Base-by-base conservation (phyloP, 2,329 filamentous ascomycete genomes). In the Stachybotrys chartarum region DNA sequence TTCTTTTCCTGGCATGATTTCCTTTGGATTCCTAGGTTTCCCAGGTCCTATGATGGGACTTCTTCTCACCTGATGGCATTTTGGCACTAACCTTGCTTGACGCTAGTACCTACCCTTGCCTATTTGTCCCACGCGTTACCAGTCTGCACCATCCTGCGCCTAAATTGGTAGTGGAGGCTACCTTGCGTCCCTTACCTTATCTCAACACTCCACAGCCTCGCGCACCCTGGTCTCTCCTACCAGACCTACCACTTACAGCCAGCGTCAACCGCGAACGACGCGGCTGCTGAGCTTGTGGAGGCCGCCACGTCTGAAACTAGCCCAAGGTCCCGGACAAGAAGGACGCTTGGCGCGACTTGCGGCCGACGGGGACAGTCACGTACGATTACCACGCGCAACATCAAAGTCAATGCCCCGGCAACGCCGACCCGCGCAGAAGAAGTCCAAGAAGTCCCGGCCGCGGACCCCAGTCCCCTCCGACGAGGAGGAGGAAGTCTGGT, bases 401-500 rank as follows among this genome's bases (percentile, higher is more conserved):
- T 42, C 56, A 58, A 61, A 60, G 63, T 66, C 63, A 68, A 72
- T 72, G 70, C 66, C 67, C 58, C 63, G 56, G 59, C 56, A 54
- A 65, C 67, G 68, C 54, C 62, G 60, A 56, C 59, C 53, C 55
- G 53, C 51, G 46, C 58, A 52, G 56, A 57, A 58, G 32, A 55
- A 48, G 54, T 58, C 63, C 30, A 64, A 57, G 56, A 64, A 57
- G 56, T 57, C 57, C 52, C 59, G 17, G 45, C 56, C 57, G 53
- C 59, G 52, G 35, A 64, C 58, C 32, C 54, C 57, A 50, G 55
- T 53, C 47, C 45, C 57, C 51, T 42, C 59, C 52, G 49, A 57
- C 50, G 46, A 57, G 50, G 58, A 57, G 50, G 58, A 62, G 45
- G 61, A 65, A 54, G 63, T 58, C 44, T 75, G 71, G 71, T 74